Conservation (phyloP, 2,329 filamentous ascomycete species). For the Whalleya microplaca region DNA sequence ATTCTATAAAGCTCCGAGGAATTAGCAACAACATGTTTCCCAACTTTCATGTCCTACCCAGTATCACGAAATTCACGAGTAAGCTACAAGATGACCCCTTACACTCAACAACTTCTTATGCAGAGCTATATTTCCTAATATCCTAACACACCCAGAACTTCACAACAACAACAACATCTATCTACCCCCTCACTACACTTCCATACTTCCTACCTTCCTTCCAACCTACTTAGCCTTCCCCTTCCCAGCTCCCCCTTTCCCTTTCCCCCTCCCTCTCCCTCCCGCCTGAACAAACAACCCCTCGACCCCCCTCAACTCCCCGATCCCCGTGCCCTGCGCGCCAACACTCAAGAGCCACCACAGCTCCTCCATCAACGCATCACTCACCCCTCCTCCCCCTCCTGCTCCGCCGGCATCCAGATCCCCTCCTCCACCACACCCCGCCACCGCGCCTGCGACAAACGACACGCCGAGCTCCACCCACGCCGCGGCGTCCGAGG, state of each 20-base stretch:
- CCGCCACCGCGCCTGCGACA: constrained; percentile 33
- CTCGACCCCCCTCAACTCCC: constrained; percentile 7
- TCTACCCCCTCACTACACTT: too few relatives aligned
- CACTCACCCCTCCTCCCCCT: background rate
- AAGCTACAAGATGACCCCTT: too few relatives aligned
- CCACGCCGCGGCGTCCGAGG: constrained; percentile 39
- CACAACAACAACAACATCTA: too few relatives aligned
- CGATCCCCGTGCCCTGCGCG: constrained; percentile 5
- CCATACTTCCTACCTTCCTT: background rate
- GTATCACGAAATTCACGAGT: too few relatives aligned
- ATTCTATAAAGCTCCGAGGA: too few relatives aligned
- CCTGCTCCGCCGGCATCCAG: background rate
- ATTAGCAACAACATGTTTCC: too few relatives aligned
- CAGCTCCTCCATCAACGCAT: constrained; percentile 8
- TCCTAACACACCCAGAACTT: too few relatives aligned
- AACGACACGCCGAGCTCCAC: constrained; percentile 39
- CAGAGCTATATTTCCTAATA: too few relatives aligned
- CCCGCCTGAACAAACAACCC: background rate
- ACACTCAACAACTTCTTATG: too few relatives aligned
- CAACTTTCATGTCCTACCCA: too few relatives aligned
- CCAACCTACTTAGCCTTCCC: background rate
- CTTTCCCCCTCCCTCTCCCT: background rate
- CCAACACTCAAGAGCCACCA: constrained; percentile 12
- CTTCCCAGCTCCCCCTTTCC: background rate
- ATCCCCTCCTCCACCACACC: background rate